phyloP scores from a whole-genome alignment of 164 flowering plant species.

The Cinnamomum micranthum region DNA sequence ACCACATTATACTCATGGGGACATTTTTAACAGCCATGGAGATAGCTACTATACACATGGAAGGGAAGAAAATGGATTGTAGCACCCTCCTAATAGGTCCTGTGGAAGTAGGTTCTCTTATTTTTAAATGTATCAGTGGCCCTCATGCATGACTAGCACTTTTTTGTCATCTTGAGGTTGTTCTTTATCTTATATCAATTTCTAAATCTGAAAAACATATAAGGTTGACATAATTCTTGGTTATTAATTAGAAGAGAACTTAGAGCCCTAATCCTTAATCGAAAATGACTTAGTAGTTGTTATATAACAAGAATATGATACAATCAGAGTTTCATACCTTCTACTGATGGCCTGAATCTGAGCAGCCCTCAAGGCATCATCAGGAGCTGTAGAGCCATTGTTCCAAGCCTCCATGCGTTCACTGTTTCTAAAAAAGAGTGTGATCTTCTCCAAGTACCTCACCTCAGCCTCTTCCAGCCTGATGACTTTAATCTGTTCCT shows the following conservation, averaged over 20 bases:
- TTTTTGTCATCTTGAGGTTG: no score
- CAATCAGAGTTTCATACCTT: slow-evolving; percentile 43
- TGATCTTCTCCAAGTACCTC: slow-evolving; percentile 56
- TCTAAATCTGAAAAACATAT: background rate
- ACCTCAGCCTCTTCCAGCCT: slow-evolving; percentile 53
- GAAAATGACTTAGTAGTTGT: background rate
- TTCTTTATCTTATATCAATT: background rate
- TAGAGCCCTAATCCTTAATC: background rate
- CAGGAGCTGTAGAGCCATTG: slow-evolving; percentile 49
- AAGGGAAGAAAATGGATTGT: no score
- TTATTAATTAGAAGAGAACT: background rate
- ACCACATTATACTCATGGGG: no score
- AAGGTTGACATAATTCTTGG: background rate
- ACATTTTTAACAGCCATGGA: no score
- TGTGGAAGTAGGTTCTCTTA: no score
- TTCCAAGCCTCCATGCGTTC: slow-evolving; percentile 64
- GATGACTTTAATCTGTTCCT: slow-evolving; percentile 68
- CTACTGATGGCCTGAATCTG: slow-evolving; percentile 86
- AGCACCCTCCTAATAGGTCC: no score
- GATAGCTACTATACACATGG: no score
- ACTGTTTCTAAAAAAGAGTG: slow-evolving; percentile 46
- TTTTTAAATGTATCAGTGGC: no score
- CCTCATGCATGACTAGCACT: no score
- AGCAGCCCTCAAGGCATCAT: slow-evolving; percentile 70
- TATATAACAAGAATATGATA: background rate